Evolutionary conservation across 2,329 filamentous ascomycete species (phyloP).

Genomic region (Alternaria alternata): DNA sequence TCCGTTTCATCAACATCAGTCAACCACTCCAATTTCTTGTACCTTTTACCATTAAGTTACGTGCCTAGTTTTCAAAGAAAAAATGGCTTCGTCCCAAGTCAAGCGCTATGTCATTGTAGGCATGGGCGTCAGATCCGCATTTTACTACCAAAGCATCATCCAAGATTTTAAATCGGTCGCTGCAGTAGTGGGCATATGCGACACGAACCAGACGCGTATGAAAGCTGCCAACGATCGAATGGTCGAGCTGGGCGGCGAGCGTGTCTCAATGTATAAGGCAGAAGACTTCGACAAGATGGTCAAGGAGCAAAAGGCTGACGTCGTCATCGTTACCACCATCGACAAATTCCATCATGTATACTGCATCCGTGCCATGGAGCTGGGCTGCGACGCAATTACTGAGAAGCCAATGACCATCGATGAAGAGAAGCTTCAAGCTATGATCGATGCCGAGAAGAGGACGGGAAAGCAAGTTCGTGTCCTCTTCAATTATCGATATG

Average conservation of each 20-base stretch:
- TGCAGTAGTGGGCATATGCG: conserved; percentile 64
- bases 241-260: conserved; percentile 55
- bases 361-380: conserved; percentile 65
- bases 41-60: neutral
- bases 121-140: conserved; percentile 66
- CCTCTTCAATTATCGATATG: conserved; percentile 71
- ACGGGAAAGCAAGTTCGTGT: conserved; percentile 63
- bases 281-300: conserved; percentile 67
- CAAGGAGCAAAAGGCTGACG: conserved; percentile 64
- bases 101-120: conserved; percentile 63
- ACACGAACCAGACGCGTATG: conserved; percentile 68
- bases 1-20: neutral
- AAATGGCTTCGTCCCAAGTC: conserved; percentile 5
- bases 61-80: neutral
- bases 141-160: conserved; percentile 68
- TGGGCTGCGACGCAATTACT: conserved; percentile 68
- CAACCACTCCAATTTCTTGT: neutral
- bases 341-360: conserved; percentile 69
- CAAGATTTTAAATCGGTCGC: conserved; percentile 61
- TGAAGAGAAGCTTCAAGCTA: conserved; percentile 61
- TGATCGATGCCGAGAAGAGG: conserved; percentile 63
- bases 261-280: conserved; percentile 64
- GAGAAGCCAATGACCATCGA: conserved; percentile 73
- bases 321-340: conserved; percentile 69
- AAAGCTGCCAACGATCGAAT: conserved; percentile 63